A percentile compares a stretch with the other conserved stretches of the same genome.
These are phyloP conservation scores for Fusarium sp. DNA, from an alignment of 2,329 filamentous ascomycete genomes.

Conservation along the genomic window DNA sequence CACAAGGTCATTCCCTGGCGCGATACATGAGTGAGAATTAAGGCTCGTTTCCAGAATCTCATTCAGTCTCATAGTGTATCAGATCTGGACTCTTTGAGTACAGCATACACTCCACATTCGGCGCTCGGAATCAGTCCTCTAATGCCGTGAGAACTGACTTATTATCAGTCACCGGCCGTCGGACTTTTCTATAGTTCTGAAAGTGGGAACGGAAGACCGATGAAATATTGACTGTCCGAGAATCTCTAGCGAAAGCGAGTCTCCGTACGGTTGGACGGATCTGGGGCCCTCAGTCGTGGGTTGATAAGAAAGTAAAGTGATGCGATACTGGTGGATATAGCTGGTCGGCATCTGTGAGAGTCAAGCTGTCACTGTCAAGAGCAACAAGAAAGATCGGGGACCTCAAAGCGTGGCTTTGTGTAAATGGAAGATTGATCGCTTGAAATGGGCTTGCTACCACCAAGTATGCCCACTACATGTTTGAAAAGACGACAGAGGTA, in stretches of 20 bases:
- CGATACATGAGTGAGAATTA: not conserved
- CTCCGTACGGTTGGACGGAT: not conserved
- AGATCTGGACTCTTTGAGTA: not conserved
- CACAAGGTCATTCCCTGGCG: too few relatives aligned
- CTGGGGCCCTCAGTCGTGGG: not conserved
- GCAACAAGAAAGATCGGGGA: too few relatives aligned
- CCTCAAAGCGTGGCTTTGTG: too few relatives aligned
- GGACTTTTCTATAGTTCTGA: too few relatives aligned
- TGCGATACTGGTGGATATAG: too few relatives aligned
- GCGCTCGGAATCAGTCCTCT: not conserved
- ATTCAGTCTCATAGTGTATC: not conserved
- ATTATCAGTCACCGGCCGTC: too few relatives aligned
- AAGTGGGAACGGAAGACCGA: too few relatives aligned
- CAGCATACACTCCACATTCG: not conserved
- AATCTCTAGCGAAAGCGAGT: not conserved
- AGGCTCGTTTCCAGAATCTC: too few relatives aligned
- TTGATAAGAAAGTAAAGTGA: not conserved
- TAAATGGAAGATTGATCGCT: too few relatives aligned
- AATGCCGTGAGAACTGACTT: too few relatives aligned
- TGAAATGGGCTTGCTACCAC: not conserved
- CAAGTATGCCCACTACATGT: not conserved
- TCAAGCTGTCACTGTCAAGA: too few relatives aligned
- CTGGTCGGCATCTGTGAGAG: too few relatives aligned
- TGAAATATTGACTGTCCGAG: not conserved
- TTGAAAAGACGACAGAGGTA: not conserved